These are phyloP conservation scores for Euphorbia pulcherrima DNA, from an alignment of 345 rosid genomes.

Conservation along the genomic window DNA sequence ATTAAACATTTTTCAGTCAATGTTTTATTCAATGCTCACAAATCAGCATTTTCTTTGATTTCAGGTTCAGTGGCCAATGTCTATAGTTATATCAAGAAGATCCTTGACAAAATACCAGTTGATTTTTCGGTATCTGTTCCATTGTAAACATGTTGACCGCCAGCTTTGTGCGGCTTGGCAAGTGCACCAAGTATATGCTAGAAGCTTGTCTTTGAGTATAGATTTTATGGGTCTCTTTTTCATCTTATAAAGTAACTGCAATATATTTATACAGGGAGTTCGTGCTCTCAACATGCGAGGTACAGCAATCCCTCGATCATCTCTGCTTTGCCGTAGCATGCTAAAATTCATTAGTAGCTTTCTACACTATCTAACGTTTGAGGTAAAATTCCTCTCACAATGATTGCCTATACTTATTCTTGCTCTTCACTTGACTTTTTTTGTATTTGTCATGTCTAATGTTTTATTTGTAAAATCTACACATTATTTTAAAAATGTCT, in stretches of 20 bases:
- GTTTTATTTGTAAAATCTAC: not conserved
- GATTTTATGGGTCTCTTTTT: slow-evolving; percentile 10
- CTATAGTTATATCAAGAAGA: slow-evolving; percentile 86
- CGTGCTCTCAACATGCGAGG: slow-evolving; percentile 66
- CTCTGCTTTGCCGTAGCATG: slow-evolving; percentile 96
- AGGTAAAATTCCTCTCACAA: slow-evolving; percentile 53
- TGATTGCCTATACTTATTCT: not conserved
- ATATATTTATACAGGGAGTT: slow-evolving; percentile 53
- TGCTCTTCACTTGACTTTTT: not conserved
- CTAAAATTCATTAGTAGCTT: slow-evolving; percentile 90
- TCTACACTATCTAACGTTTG: slow-evolving; percentile 92
- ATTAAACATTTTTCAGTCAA: not conserved
- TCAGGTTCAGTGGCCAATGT: slow-evolving; percentile 97
- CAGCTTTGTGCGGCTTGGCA: slow-evolving; percentile 98
- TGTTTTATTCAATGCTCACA: not conserved
- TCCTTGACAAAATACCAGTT: slow-evolving; percentile 84
- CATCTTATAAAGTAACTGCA: slow-evolving; percentile 24
- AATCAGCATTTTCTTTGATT: slow-evolving; percentile 19
- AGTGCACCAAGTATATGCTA: slow-evolving; percentile 75
- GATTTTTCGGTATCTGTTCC: slow-evolving; percentile 86
- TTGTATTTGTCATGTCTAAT: not conserved
- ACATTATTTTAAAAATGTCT: not conserved
- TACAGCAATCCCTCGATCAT: slow-evolving; percentile 82
- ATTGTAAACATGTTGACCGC: slow-evolving; percentile 93
- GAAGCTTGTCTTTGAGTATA: slow-evolving; percentile 9